These are phyloP conservation scores for Astraeus odoratus DNA, from an alignment of 768 basidiomycete species.

Conservation along the genomic window DNA sequence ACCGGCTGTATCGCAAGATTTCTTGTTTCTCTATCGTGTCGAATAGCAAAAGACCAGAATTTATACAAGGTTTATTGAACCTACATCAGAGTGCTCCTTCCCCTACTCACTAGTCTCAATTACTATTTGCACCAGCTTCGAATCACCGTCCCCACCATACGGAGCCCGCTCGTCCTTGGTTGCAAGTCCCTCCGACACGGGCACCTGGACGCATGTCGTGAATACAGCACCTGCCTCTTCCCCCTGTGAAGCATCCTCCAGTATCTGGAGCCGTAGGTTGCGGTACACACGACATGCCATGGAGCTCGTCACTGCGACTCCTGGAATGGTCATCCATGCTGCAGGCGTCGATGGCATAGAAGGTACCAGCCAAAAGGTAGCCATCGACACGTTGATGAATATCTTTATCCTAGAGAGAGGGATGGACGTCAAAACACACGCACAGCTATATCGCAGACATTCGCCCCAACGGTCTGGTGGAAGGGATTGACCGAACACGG, in stretches of 20 bases:
- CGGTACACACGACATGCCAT: constrained; percentile 24
- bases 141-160: no score
- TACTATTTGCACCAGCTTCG: no score
- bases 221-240: neutral
- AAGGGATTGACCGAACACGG: neutral
- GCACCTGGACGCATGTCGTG: no score
- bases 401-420: neutral
- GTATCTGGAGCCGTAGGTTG: constrained; percentile 7
- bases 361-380: constrained; percentile 4
- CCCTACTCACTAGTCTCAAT: neutral
- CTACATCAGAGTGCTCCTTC: neutral
- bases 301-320: constrained; percentile 17
- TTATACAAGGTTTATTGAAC: neutral
- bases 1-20: constrained; percentile 24
- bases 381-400: neutral
- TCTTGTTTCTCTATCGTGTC: constrained; percentile 11
- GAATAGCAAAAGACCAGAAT: constrained; percentile 9
- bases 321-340: constrained; percentile 16
- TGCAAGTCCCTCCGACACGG: no score
- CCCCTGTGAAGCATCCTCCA: neutral
- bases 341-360: constrained; percentile 12
- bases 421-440: neutral
- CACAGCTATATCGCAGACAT: neutral
- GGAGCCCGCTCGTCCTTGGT: no score
- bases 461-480: neutral